These are phyloP conservation scores for Musa beccarii DNA, from an alignment of 176 grass and related monocot species.

Conservation along the genomic window DNA sequence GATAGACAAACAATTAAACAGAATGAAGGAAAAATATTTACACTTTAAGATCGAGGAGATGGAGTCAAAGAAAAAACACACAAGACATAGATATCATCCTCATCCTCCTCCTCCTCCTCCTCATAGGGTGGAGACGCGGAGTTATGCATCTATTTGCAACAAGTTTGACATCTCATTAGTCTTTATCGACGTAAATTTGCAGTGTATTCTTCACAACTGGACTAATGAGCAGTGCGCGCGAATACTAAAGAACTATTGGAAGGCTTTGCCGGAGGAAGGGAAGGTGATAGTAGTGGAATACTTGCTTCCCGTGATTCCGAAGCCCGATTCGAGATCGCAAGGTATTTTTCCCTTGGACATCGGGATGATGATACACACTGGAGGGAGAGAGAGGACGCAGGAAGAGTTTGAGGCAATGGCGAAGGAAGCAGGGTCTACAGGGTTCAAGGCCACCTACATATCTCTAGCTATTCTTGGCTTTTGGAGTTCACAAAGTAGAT, in stretches of 20 bases:
- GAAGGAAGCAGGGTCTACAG: background rate
- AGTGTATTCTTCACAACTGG: conserved; percentile 95
- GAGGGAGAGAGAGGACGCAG: conserved; percentile 15
- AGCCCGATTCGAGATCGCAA: background rate
- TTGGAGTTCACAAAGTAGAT: conserved; percentile 12
- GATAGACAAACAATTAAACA: too few species aligned
- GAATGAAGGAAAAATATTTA: too few species aligned
- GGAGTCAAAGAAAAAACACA: too few species aligned
- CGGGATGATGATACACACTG: background rate
- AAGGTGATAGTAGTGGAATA: conserved; percentile 80
- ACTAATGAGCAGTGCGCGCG: conserved; percentile 49
- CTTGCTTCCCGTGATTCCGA: conserved; percentile 39
- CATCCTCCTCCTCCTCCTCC: too few species aligned
- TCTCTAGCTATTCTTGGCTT: background rate
- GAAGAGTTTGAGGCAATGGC: conserved; percentile 8
- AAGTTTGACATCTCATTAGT: too few species aligned
- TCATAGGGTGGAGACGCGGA: too few species aligned
- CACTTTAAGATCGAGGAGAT: too few species aligned
- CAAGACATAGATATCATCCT: too few species aligned
- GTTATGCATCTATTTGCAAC: too few species aligned
- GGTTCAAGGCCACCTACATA: background rate
- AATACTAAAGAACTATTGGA: conserved; percentile 73
- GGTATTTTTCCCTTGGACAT: background rate
- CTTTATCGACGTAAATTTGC: background rate
- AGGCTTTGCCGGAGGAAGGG: conserved; percentile 51